Evolutionary conservation across 2,329 filamentous ascomycete genomes (phyloP).

Genomic region (Fusarium paranaense): DNA sequence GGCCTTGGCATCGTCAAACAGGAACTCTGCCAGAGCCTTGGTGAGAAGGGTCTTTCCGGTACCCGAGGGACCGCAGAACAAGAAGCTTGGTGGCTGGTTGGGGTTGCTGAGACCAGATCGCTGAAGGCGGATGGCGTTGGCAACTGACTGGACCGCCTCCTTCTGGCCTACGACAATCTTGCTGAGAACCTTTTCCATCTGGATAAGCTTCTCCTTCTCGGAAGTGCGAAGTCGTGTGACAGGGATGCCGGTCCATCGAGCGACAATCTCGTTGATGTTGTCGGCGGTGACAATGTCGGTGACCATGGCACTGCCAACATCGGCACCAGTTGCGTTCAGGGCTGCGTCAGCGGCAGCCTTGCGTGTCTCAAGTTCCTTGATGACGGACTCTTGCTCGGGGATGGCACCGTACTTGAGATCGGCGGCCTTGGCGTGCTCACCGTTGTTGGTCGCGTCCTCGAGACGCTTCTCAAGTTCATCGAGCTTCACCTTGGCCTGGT

Average conservation of each 20-base stretch:
- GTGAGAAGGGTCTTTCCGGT: slow-evolving; percentile 98
- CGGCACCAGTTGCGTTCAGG: slow-evolving; percentile 66
- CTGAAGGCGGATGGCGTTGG: slow-evolving; percentile 95
- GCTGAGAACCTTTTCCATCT: slow-evolving; percentile 90
- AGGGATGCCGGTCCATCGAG: slow-evolving; percentile 97
- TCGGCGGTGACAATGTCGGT: slow-evolving; percentile 96
- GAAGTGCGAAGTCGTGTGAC: slow-evolving; percentile 93
- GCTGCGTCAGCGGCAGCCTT: slow-evolving; percentile 83
- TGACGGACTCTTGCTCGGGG: slow-evolving; percentile 86
- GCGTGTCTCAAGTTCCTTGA: slow-evolving; percentile 83
- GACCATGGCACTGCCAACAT: slow-evolving; percentile 78
- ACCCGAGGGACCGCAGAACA: slow-evolving; percentile 98
- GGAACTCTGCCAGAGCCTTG: slow-evolving; percentile 95
- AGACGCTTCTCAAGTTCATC: slow-evolving; percentile 91
- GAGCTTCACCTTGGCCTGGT: slow-evolving; percentile 94
- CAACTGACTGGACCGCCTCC: slow-evolving; percentile 92
- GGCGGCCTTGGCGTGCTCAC: slow-evolving; percentile 87
- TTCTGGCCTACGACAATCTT: slow-evolving; percentile 93
- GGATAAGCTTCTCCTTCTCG: slow-evolving; percentile 97
- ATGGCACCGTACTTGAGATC: slow-evolving; percentile 98
- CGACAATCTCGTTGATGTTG: slow-evolving; percentile 98
- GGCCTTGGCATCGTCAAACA: slow-evolving; percentile 95
- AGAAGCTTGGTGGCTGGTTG: slow-evolving; percentile 96
- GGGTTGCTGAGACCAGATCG: slow-evolving; percentile 95
- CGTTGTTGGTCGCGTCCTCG: slow-evolving; percentile 89